Evolutionary conservation across 768 basidiomycete species (phyloP).

Genomic region (Pulveroboletus sp.): DNA sequence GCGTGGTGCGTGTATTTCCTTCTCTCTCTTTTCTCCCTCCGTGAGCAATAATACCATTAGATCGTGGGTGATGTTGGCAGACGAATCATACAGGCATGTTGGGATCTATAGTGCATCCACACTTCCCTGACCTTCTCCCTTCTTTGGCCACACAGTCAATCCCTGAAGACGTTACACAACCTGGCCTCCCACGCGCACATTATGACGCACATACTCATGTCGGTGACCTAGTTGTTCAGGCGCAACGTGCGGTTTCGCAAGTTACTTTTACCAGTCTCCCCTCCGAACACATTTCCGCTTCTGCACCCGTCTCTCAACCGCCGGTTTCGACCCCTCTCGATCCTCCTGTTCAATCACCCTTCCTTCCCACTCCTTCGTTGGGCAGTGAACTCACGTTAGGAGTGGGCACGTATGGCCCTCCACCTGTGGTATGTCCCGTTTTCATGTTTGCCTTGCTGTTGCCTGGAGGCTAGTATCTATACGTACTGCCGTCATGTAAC

Average conservation of each 20-base stretch:
- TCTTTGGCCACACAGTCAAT: slow-evolving; percentile 52
- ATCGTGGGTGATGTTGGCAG: slow-evolving; percentile 50
- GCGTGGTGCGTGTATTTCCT: slow-evolving; percentile 38
- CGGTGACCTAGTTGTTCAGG: slow-evolving; percentile 58
- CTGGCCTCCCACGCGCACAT: slow-evolving; percentile 68
- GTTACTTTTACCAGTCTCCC: slow-evolving; percentile 45
- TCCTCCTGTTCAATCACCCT: slow-evolving; percentile 7
- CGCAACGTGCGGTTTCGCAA: slow-evolving; percentile 49
- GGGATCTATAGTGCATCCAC: not conserved
- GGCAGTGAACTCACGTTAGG: slow-evolving; percentile 29
- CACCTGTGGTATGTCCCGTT: slow-evolving; percentile 16
- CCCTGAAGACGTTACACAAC: slow-evolving; percentile 72
- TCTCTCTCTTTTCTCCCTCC: not conserved
- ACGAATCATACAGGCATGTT: slow-evolving; percentile 38
- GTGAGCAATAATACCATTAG: slow-evolving; percentile 17
- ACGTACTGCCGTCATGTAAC: too few relatives aligned
- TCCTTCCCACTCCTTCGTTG: slow-evolving; percentile 32
- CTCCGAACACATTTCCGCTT: slow-evolving; percentile 10
- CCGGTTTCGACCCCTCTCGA: slow-evolving; percentile 1
- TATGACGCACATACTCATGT: slow-evolving; percentile 68
- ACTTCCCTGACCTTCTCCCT: slow-evolving; percentile 2
- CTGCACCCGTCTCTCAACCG: slow-evolving; percentile 1
- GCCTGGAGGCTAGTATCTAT: slow-evolving; percentile 17
- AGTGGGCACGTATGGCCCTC: slow-evolving; percentile 4
- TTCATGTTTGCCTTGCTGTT: slow-evolving; percentile 13